Percentiles rank a stretch among this genome's conserved stretches.
Conservation (phyloP, 352 stramenopile genomes). For the Phytophthora citricola region DNA sequence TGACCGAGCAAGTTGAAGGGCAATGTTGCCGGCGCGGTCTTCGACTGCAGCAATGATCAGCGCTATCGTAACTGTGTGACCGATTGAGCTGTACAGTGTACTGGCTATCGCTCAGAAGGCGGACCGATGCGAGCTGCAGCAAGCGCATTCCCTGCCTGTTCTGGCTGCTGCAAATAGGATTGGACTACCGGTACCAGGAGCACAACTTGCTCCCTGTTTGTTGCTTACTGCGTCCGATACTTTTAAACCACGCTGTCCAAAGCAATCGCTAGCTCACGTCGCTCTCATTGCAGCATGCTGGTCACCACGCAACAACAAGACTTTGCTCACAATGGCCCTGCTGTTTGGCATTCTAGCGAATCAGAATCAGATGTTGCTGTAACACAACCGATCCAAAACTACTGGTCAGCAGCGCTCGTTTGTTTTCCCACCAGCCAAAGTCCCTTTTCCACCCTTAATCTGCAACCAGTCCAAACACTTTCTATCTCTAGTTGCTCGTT, state of each 20-base stretch:
- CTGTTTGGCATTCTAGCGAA: not conserved
- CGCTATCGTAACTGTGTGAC: not conserved
- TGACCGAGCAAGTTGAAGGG: not conserved
- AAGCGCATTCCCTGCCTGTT: constrained; percentile 12
- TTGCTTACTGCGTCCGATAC: too few relatives aligned
- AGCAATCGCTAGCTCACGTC: not conserved
- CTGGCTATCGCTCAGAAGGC: constrained; percentile 22
- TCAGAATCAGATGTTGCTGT: constrained; percentile 14
- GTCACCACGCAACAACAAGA: not conserved
- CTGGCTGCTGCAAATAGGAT: not conserved
- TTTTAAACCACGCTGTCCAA: not conserved
- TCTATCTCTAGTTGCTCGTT: constrained; percentile 20
- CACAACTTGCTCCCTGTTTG: too few relatives aligned
- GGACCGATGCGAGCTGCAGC: constrained; percentile 8
- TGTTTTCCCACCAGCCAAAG: constrained; percentile 1
- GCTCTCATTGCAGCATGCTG: not conserved
- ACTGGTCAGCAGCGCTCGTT: constrained; percentile 42
- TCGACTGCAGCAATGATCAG: constrained; percentile 1
- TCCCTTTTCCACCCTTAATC: constrained; percentile 6
- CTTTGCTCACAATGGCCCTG: too few relatives aligned
- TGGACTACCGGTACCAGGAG: too few relatives aligned
- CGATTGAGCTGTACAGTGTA: constrained; percentile 1
- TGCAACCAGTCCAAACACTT: constrained; percentile 5
- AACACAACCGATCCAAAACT: constrained; percentile 23
- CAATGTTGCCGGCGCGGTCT: not conserved